Percentiles rank a stretch among this genome's conserved stretches.
These are phyloP conservation scores for Magnaporthiopsis incrustans DNA, from an alignment of 2,329 filamentous ascomycete genomes.

Conservation along the genomic window DNA sequence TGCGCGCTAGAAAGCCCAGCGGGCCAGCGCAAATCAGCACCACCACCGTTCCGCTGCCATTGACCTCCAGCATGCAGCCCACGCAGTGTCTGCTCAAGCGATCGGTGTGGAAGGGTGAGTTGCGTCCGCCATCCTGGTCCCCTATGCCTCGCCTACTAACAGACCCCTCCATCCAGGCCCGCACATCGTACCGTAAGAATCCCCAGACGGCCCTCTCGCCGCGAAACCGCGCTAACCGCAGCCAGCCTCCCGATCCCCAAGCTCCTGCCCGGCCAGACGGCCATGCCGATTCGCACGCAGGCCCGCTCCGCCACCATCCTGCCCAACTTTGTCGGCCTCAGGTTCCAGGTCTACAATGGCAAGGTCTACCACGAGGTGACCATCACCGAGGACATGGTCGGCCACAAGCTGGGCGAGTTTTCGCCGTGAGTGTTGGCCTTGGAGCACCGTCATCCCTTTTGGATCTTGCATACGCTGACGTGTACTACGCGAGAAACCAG, in stretches of 20 bases:
- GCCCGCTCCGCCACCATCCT: constrained; percentile 83
- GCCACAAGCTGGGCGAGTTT: constrained; percentile 90
- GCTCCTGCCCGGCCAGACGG: constrained; percentile 51
- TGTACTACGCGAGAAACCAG: constrained; percentile 22
- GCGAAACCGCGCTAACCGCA: constrained; percentile 9
- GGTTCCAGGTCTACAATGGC: constrained; percentile 87
- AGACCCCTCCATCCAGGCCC: constrained; percentile 29
- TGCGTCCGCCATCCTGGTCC: not conserved
- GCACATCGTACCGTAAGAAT: constrained; percentile 45
- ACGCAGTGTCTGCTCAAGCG: constrained; percentile 62
- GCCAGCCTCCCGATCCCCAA: constrained; percentile 55
- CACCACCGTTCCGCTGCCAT: too few species aligned
- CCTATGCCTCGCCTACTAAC: constrained; percentile 5
- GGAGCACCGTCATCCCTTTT: too few species aligned
- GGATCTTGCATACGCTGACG: not conserved
- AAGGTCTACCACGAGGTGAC: constrained; percentile 75
- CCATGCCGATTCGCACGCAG: constrained; percentile 73
- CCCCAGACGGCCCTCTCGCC: not conserved
- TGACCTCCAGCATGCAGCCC: constrained; percentile 48
- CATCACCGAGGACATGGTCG: constrained; percentile 94
- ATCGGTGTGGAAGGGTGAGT: constrained; percentile 80
- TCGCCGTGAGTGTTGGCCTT: constrained; percentile 67
- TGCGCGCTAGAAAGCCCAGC: not conserved
- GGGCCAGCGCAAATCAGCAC: too few species aligned
- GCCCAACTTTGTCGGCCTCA: constrained; percentile 83